These are phyloP conservation scores for Wickerhamiella pararugosa DNA, from an alignment of 1,139 yeast species.

Conservation along the genomic window DNA sequence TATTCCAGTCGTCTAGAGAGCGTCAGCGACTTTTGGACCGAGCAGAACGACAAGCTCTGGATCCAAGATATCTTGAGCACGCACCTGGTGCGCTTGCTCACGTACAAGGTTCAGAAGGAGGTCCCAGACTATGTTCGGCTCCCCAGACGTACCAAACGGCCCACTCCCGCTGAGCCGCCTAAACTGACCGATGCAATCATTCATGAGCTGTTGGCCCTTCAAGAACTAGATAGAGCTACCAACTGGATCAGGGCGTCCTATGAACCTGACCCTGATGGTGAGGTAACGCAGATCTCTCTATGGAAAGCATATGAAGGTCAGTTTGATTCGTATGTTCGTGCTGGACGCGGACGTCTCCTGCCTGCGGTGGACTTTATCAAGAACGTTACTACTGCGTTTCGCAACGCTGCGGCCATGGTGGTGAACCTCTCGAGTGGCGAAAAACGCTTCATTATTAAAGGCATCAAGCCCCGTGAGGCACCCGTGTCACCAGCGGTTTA, in stretches of 20 bases:
- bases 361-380: constrained; percentile 96
- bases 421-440: constrained; percentile 41
- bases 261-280: constrained; percentile 60
- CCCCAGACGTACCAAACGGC: constrained; percentile 26
- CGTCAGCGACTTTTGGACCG: constrained; percentile 10
- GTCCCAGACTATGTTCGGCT: constrained; percentile 23
- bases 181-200: constrained; percentile 44
- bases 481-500: constrained; percentile 30
- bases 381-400: constrained; percentile 81
- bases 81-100: constrained; percentile 43
- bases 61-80: constrained; percentile 22
- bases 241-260: constrained; percentile 91
- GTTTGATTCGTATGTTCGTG: constrained; percentile 38
- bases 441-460: constrained; percentile 79
- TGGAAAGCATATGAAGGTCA: constrained; percentile 93
- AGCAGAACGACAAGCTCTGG: constrained; percentile 30
- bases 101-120: constrained; percentile 32
- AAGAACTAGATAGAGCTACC: constrained; percentile 87
- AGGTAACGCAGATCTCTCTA: constrained; percentile 85
- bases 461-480: constrained; percentile 53
- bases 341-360: constrained; percentile 46
- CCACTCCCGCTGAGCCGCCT: constrained; percentile 49
- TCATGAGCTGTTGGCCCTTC: constrained; percentile 43
- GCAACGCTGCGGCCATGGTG: constrained; percentile 90
- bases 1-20: constrained; percentile 33